These are phyloP conservation scores for Blepharisma undulans DNA, from an alignment of 169 alveolate species.

Conservation along the genomic window DNA sequence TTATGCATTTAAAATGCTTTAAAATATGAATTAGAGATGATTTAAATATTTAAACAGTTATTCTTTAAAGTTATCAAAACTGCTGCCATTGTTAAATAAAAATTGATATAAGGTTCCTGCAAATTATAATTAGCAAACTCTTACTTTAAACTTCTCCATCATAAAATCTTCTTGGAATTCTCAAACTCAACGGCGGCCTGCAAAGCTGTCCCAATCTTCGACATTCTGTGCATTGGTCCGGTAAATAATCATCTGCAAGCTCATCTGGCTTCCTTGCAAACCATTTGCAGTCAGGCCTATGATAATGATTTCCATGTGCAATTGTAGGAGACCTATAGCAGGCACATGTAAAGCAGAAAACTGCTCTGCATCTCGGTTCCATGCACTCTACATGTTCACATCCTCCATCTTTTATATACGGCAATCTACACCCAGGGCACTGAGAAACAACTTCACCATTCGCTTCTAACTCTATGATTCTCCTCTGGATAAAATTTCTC, in stretches of 20 bases:
- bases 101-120: too few relatives aligned
- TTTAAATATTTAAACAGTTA: too few relatives aligned
- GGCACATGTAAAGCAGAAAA: slow-evolving; percentile 42
- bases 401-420: slow-evolving; percentile 38
- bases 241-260: background rate
- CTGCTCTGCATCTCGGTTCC: background rate
- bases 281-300: slow-evolving; percentile 38
- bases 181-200: background rate
- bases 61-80: too few relatives aligned
- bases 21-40: too few relatives aligned
- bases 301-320: slow-evolving; percentile 50
- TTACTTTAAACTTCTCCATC: background rate
- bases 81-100: too few relatives aligned
- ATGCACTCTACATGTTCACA: slow-evolving; percentile 40
- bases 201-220: background rate
- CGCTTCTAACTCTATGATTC: background rate
- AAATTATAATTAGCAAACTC: too few relatives aligned
- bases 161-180: background rate
- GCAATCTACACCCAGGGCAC: slow-evolving; percentile 39
- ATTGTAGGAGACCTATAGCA: slow-evolving; percentile 27
- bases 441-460: background rate
- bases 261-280: background rate
- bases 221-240: background rate
- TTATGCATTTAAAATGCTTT: too few relatives aligned
- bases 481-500: background rate